Percentiles rank a stretch among this genome's conserved stretches.
Evolutionary conservation across 2,329 filamentous ascomycete species (phyloP).

Genomic region (Colletotrichum zoysiae): DNA sequence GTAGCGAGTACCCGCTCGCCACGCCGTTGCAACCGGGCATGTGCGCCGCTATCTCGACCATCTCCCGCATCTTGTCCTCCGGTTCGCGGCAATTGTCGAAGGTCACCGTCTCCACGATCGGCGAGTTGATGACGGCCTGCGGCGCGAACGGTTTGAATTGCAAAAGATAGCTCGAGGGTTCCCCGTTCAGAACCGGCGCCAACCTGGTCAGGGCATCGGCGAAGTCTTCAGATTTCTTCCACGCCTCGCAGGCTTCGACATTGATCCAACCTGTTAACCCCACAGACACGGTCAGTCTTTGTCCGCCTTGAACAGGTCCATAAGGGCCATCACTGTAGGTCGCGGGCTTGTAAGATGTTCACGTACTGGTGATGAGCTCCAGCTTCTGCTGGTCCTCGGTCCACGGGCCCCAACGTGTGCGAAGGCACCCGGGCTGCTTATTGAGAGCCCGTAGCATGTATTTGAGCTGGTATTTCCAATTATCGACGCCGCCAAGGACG

Average conservation of each 20-base stretch:
- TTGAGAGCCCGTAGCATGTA: conserved; percentile 47
- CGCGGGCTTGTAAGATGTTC: not conserved
- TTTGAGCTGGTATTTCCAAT: conserved; percentile 48
- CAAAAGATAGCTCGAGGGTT: conserved; percentile 44
- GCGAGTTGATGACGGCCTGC: conserved; percentile 47
- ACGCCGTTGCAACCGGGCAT: conserved; percentile 46
- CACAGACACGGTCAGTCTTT: conserved; percentile 1
- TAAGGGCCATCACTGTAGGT: too few relatives aligned
- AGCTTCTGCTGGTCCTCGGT: conserved; percentile 47
- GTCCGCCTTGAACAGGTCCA: not conserved
- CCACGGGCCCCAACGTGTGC: conserved; percentile 48
- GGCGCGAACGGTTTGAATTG: conserved; percentile 47
- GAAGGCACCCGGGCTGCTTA: conserved; percentile 46
- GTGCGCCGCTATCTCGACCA: conserved; percentile 43
- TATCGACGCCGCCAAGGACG: conserved; percentile 45
- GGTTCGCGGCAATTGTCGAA: conserved; percentile 56
- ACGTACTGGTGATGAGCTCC: conserved; percentile 47
- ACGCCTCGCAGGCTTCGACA: conserved; percentile 43
- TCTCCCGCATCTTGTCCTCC: conserved; percentile 49
- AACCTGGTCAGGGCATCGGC: conserved; percentile 41
- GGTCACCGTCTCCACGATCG: conserved; percentile 55
- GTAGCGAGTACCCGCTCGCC: conserved; percentile 44
- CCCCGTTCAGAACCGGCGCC: conserved; percentile 43
- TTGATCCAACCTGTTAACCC: conserved; percentile 44
- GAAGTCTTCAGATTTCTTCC: conserved; percentile 43